Conservation (phyloP, 2,329 filamentous ascomycete species). For the Fusarium decemcellulare region DNA sequence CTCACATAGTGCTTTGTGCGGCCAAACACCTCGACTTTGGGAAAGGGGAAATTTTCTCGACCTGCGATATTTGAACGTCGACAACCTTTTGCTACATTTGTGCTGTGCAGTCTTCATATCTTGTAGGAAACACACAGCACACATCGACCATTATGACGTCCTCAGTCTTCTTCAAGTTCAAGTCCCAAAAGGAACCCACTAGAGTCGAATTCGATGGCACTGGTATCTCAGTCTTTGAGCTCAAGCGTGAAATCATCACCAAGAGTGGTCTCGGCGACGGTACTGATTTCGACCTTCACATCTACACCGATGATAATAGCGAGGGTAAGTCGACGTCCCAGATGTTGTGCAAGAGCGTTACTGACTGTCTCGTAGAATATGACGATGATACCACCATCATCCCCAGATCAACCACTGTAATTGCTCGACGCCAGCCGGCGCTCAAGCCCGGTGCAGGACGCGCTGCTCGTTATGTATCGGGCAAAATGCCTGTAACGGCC, state of each 20-base stretch:
- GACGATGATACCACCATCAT: constrained; percentile 99
- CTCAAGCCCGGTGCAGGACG: constrained; percentile 88
- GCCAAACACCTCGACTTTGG: constrained; percentile 33
- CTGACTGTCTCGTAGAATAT: constrained; percentile 76
- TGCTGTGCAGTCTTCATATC: constrained; percentile 44
- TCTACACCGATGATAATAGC: constrained; percentile 91
- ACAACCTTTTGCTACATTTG: constrained; percentile 39
- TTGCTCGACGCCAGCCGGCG: constrained; percentile 89
- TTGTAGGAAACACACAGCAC: constrained; percentile 47
- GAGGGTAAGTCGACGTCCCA: constrained; percentile 76
- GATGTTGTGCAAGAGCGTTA: background rate
- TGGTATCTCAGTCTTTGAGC: constrained; percentile 96
- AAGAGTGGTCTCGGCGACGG: constrained; percentile 95
- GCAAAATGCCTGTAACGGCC: constrained; percentile 92
- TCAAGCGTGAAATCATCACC: constrained; percentile 98
- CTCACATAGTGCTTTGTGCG: constrained; percentile 52
- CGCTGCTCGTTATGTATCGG: constrained; percentile 94
- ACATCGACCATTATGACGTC: constrained; percentile 80
- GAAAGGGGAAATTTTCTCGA: constrained; percentile 21
- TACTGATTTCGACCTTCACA: constrained; percentile 94
- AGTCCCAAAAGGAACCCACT: constrained; percentile 95
- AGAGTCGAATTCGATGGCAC: constrained; percentile 98
- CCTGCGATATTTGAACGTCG: constrained; percentile 38
- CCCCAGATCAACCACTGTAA: constrained; percentile 92
- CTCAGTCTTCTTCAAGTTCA: constrained; percentile 99